Percentiles rank a stretch among this genome's conserved stretches.
Evolutionary conservation across 805 yeast genomes (phyloP).

Genomic region (Metschnikowia shivogae): DNA sequence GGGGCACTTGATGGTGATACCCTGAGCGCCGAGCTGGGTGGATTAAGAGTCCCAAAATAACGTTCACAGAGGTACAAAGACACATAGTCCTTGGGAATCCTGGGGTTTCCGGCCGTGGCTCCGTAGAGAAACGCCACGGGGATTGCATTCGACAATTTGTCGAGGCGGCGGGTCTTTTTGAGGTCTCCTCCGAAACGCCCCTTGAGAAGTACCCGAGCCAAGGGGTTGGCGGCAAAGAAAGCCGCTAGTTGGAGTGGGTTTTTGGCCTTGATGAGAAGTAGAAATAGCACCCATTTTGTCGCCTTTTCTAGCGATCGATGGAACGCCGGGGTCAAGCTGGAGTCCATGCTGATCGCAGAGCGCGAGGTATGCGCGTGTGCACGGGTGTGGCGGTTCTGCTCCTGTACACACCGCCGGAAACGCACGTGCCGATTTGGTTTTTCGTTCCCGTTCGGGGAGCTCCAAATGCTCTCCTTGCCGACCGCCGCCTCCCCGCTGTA

Average conservation of each 20-base stretch:
- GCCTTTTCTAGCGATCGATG: conserved; percentile 17
- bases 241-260: conserved; percentile 27
- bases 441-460: not conserved
- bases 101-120: conserved; percentile 24
- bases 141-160: conserved; percentile 23
- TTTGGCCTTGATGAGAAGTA: conserved; percentile 22
- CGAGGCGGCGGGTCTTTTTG: conserved; percentile 13
- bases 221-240: conserved; percentile 32
- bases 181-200: not conserved
- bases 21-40: conserved; percentile 30
- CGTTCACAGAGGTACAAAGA: conserved; percentile 30
- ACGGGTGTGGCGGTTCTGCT: too few species aligned
- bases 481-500: too few species aligned
- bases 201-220: conserved; percentile 17
- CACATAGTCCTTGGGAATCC: conserved; percentile 37
- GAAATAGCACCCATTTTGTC: conserved; percentile 26
- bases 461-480: too few species aligned
- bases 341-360: not conserved
- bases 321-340: not conserved
- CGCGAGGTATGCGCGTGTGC: not conserved
- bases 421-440: not conserved
- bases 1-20: conserved; percentile 26
- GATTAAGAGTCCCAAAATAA: conserved; percentile 30
- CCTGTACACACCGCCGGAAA: not conserved
- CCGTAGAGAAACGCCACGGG: conserved; percentile 22